phyloP scores from a whole-genome alignment of 2,329 filamentous ascomycete species.

The Fusarium beomiforme region DNA sequence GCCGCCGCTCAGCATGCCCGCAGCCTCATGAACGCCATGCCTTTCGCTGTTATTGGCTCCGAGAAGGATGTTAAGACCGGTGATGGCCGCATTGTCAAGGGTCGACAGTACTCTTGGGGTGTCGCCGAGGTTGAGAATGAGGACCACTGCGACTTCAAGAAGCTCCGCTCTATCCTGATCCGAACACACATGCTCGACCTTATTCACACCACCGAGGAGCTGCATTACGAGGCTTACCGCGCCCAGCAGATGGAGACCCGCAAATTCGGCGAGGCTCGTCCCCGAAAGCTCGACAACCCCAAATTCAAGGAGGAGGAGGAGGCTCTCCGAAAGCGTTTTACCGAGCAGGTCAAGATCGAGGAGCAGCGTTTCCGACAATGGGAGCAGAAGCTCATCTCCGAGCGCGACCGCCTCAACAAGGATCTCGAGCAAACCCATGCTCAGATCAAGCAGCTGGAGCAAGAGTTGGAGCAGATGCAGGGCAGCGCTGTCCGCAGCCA shows the following conservation, averaged over 20 bases:
- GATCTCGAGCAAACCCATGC: constrained; percentile 98
- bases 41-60: constrained; percentile 97
- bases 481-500: constrained; percentile 89
- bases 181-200: constrained; percentile 99
- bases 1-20: constrained; percentile 94
- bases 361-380: constrained; percentile 99
- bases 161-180: constrained; percentile 97
- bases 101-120: constrained; percentile 98
- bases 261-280: constrained; percentile 98
- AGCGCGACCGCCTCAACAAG: constrained; percentile 99
- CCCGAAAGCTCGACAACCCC: constrained; percentile 98
- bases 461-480: constrained; percentile 93
- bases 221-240: constrained; percentile 99
- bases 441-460: constrained; percentile 89
- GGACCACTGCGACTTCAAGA: constrained; percentile 99
- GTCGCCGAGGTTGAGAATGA: constrained; percentile 99
- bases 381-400: constrained; percentile 99
- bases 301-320: constrained; percentile 99
- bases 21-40: constrained; percentile 95
- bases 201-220: constrained; percentile 99
- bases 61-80: constrained; percentile 99
- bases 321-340: constrained; percentile 97
- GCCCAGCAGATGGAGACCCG: constrained; percentile 99
- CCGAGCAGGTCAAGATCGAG: constrained; percentile 99
- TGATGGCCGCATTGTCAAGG: constrained; percentile 97